Evolutionary conservation across 805 yeast species (phyloP), one percentile per base, ranked within the genome.

Genomic region (Nematodospora valgi): DNA sequence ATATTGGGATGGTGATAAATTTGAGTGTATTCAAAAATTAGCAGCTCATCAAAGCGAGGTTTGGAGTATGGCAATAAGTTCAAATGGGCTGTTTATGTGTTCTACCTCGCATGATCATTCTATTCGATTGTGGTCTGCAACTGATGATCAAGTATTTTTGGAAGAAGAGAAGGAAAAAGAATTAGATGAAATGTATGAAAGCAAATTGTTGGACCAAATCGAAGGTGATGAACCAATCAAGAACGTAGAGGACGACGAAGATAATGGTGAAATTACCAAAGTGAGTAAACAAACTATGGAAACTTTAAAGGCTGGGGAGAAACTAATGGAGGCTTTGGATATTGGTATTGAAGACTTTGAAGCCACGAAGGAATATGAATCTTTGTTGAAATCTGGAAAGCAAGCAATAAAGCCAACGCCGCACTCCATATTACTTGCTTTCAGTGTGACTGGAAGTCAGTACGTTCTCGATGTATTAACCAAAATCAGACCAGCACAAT

Each of bases 1-100:
- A 60, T 88, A 87, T 59, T 93, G 99, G 99, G 99, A 93, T 59
- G 99, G 98, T 46, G 94, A 86, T 50, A 93, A 93, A 60, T 93
- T 93, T 58, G 96, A 86, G 49, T 85, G 91, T 58, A 78, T 93
- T 43, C 98, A 93, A 59, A 86, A 83, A 50, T 68, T 93, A 21
- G 72, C 78, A 4, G 74, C 78, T 6, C 98, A 93, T 57, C 95
- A 87, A 40, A 75, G 87, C 38, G 98, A 93, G 62, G 94, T 93
- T 16, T 93, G 98, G 98, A 76, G 87, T 25, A 56, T 93, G 32
- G 82, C 89, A n/a, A 74, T 91, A 12, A 79, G 94, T 40, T 59
- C 62, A 17, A 76, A 73, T 46, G 96, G 95, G 2, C 63, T 73
- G 14, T 79, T 79, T 48, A 76, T 87, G 44, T 81, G 86, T 4